phyloP scores from a whole-genome alignment of 208 protist species.

The Entamoeba histolytica region DNA sequence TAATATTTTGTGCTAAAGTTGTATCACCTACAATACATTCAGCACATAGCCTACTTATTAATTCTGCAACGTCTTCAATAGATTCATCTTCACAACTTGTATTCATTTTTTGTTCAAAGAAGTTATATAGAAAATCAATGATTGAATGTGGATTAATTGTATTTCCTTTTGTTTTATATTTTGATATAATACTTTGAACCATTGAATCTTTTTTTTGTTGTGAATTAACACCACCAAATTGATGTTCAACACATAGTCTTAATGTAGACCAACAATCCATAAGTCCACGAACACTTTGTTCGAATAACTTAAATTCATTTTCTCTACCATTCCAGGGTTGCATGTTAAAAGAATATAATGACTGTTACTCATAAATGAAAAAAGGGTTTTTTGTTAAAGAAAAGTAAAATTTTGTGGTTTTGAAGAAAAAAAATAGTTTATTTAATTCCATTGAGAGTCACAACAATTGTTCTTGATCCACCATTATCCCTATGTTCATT shows the following conservation, averaged over 20 bases:
- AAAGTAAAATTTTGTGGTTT: too few relatives aligned
- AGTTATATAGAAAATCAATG: background rate
- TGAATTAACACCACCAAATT: background rate
- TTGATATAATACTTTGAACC: background rate
- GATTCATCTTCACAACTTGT: background rate
- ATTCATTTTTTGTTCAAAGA: background rate
- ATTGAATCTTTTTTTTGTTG: background rate
- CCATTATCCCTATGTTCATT: conserved; percentile 6
- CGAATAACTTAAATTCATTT: background rate
- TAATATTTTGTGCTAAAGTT: background rate
- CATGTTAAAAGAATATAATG: too few relatives aligned
- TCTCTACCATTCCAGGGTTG: background rate
- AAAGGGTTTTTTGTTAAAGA: too few relatives aligned
- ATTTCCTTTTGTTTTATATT: background rate
- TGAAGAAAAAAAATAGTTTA: too few relatives aligned
- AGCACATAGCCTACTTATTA: background rate
- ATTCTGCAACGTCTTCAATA: background rate
- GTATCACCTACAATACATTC: background rate
- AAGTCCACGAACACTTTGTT: background rate
- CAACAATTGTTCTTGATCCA: background rate
- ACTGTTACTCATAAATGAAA: too few relatives aligned
- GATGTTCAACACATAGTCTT: background rate
- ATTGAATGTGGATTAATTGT: background rate
- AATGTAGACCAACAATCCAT: background rate
- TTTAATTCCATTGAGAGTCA: conserved; percentile 1